Conservation (phyloP, 495 filamentous ascomycete species). For the Neurospora africana region DNA sequence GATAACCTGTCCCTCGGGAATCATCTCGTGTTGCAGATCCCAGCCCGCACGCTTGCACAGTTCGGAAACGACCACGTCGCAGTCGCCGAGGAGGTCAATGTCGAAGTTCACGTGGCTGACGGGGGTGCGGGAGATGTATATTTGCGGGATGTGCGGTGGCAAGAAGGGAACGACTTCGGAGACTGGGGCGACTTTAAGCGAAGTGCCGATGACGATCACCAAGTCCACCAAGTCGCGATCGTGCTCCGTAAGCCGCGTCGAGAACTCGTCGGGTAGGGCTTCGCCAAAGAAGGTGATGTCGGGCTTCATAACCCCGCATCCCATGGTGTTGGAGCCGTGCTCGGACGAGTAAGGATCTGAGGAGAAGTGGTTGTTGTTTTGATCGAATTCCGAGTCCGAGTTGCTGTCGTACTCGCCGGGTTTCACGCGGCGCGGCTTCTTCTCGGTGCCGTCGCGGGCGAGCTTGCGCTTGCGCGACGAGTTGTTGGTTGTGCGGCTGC, state of each 20-base stretch:
- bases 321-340: slow-evolving; percentile 4
- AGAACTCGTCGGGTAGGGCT: slow-evolving; percentile 72
- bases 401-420: slow-evolving; percentile 54
- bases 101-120: slow-evolving; percentile 89
- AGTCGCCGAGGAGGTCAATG: slow-evolving; percentile 86
- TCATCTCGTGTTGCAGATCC: slow-evolving; percentile 84
- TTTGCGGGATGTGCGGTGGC: slow-evolving; percentile 72
- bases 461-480: slow-evolving; percentile 61
- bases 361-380: slow-evolving; percentile 44
- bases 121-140: slow-evolving; percentile 85
- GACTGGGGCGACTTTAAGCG: slow-evolving; percentile 92
- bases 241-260: slow-evolving; percentile 63
- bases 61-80: slow-evolving; percentile 83
- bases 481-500: slow-evolving; percentile 34
- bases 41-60: slow-evolving; percentile 78
- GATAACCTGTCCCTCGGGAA: slow-evolving; percentile 55
- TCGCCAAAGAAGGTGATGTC: slow-evolving; percentile 99
- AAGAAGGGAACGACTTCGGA: slow-evolving; percentile 79
- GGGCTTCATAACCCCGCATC: slow-evolving; percentile 88
- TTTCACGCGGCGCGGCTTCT: slow-evolving; percentile 42
- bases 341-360: background rate
- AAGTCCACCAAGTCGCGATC: slow-evolving; percentile 75
- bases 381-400: slow-evolving; percentile 59
- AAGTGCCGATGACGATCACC: slow-evolving; percentile 95
- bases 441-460: slow-evolving; percentile 49